Evolutionary conservation across 345 rosid genomes (phyloP), one percentile per base, ranked within the genome.

Genomic region (Salix koriyanagi): DNA sequence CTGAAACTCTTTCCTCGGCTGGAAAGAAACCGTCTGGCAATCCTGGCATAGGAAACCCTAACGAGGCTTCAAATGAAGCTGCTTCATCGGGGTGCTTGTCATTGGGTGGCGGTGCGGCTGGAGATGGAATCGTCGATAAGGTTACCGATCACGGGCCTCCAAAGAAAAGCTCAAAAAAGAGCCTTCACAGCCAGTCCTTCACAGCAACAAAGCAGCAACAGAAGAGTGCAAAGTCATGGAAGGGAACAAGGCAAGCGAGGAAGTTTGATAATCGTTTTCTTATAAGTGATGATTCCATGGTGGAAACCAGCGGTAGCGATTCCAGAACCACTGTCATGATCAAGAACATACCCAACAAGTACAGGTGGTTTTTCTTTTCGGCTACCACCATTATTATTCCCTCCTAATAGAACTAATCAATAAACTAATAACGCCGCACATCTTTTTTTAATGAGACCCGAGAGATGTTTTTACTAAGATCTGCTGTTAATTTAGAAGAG

Each of bases 321-420:
- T 77, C 79, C 12, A 87, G 99, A 67, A 93, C 99, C 82, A 91
- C 99, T 64, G 89, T 96, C 58, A 96, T 96, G 99, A 90, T 96
- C 84, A 96, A 90, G 89, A 96, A 96, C 96, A 93, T 96, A 34
- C 99, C 99, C 46, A 96, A 93, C 82, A 96, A 91, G 84, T 93
- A 91, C 89, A 96, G 91, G 98, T 95, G 58, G 36, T 81, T 5
- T 41, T 21, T 12, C 30, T 48, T 48, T 2, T 34, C 16, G 7
- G 2, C 56, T 72, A n/a, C 23, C 37, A 6, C 8, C 6, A 34
- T 42, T 16, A 19, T 12, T n/a, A 4, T 16, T 50, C 4, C 52
- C 50, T 34, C 50, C 28, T 23, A 28, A 9, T 56, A 3, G 28
- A 58, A 10, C 28, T 10, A 58, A 58, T 23, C 28, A 9, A n/a